Evolutionary conservation across 176 grass and related monocot species (phyloP).

Genomic region (Paspalum notatum): DNA sequence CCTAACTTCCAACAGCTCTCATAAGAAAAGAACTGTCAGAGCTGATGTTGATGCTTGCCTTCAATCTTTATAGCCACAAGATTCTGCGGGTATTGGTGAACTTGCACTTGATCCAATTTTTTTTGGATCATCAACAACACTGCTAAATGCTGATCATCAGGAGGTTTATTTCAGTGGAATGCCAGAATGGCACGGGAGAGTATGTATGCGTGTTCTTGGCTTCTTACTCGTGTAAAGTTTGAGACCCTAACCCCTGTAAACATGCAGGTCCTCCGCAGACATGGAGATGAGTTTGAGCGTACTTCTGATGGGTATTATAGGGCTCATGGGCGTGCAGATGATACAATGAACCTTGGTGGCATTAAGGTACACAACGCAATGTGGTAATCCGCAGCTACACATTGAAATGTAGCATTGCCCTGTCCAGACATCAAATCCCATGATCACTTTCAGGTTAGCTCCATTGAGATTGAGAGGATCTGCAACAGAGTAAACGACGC

Average conservation of each 20-base stretch:
- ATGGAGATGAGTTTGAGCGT: slow-evolving; percentile 91
- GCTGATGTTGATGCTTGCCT: neutral
- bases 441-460: slow-evolving; percentile 72
- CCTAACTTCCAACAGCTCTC: neutral
- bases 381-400: neutral
- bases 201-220: slow-evolving; percentile 19
- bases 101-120: slow-evolving; percentile 85
- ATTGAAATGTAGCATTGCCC: neutral
- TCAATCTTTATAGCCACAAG: slow-evolving; percentile 56
- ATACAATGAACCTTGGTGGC: slow-evolving; percentile 97
- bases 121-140: slow-evolving; percentile 79
- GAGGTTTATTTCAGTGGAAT: slow-evolving; percentile 90
- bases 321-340: slow-evolving; percentile 90
- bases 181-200: slow-evolving; percentile 79
- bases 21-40: neutral
- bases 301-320: slow-evolving; percentile 74
- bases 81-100: slow-evolving; percentile 73
- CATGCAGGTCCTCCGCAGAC: slow-evolving; percentile 80
- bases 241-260: slow-evolving; percentile 37
- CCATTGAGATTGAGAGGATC: slow-evolving; percentile 87
- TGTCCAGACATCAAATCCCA: neutral
- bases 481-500: slow-evolving; percentile 71
- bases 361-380: slow-evolving; percentile 70
- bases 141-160: slow-evolving; percentile 90
- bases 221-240: neutral